A percentile compares a stretch with the other conserved stretches of the same genome.
Evolutionary conservation across 2,329 filamentous ascomycete genomes (phyloP).

Genomic region (Didymella lethalis): DNA sequence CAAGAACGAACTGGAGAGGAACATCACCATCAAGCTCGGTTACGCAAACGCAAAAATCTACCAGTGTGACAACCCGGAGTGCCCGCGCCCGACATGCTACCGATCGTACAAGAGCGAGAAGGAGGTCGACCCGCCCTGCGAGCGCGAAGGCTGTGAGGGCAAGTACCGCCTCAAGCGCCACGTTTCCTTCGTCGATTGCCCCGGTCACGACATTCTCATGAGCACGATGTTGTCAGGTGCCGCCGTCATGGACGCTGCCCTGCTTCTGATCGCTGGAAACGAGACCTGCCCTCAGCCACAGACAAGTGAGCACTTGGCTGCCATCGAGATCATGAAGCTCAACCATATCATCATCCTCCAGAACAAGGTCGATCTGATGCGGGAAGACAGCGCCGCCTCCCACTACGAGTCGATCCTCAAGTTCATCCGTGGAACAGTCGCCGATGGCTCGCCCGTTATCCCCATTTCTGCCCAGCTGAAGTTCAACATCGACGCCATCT

Average conservation of each 20-base stretch:
- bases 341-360: conserved; percentile 99
- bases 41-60: conserved; percentile 99
- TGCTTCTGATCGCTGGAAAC: conserved; percentile 96
- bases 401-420: conserved; percentile 98
- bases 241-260: conserved; percentile 98
- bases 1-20: conserved; percentile 99
- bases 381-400: conserved; percentile 89
- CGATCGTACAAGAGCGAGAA: conserved; percentile 98
- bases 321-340: conserved; percentile 99
- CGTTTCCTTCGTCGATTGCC: conserved; percentile 92
- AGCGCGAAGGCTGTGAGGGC: conserved; percentile 88
- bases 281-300: conserved; percentile 98
- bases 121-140: conserved; percentile 95
- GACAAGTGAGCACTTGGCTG: conserved; percentile 97
- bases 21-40: conserved; percentile 99
- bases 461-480: conserved; percentile 98
- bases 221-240: conserved; percentile 99
- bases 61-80: conserved; percentile 92
- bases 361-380: conserved; percentile 99
- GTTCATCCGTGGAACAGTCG: conserved; percentile 97
- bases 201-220: conserved; percentile 99
- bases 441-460: conserved; percentile 92
- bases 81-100: conserved; percentile 94
- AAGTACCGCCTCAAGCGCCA: conserved; percentile 79
- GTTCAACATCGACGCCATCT: conserved; percentile 99